These are phyloP conservation scores for Acacia pycnantha DNA, from an alignment of 331 rosid genomes.

Conservation along the genomic window DNA sequence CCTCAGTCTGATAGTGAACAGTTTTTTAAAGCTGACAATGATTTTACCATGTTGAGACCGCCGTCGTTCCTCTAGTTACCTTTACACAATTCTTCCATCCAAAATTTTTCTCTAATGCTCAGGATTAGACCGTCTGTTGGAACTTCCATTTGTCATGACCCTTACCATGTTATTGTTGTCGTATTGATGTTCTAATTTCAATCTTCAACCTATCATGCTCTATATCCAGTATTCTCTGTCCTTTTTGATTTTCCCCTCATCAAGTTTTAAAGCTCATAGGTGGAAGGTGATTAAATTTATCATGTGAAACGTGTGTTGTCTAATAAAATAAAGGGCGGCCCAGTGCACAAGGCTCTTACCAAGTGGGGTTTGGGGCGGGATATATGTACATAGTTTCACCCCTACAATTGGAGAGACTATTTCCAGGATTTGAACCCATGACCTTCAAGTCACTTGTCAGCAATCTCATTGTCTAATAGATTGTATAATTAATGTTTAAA, in stretches of 20 bases:
- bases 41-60: background rate
- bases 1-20: background rate
- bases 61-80: background rate
- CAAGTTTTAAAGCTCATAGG: background rate
- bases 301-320: background rate
- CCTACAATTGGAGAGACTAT: too few species aligned
- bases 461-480: background rate
- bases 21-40: conserved; percentile 13
- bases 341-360: too few species aligned
- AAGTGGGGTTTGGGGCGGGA: too few species aligned
- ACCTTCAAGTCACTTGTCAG: too few species aligned
- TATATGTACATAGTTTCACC: too few species aligned
- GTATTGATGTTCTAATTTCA: background rate
- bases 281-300: background rate
- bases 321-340: too few species aligned
- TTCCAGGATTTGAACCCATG: too few species aligned
- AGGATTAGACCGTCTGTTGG: background rate
- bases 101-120: background rate
- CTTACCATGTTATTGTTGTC: background rate
- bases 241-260: background rate
- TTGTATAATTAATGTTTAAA: background rate
- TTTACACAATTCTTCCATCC: background rate
- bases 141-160: background rate
- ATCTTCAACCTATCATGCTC: background rate
- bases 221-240: background rate